These are phyloP conservation scores for Amylocystis lapponica DNA, from an alignment of 768 basidiomycete genomes.

Conservation along the genomic window DNA sequence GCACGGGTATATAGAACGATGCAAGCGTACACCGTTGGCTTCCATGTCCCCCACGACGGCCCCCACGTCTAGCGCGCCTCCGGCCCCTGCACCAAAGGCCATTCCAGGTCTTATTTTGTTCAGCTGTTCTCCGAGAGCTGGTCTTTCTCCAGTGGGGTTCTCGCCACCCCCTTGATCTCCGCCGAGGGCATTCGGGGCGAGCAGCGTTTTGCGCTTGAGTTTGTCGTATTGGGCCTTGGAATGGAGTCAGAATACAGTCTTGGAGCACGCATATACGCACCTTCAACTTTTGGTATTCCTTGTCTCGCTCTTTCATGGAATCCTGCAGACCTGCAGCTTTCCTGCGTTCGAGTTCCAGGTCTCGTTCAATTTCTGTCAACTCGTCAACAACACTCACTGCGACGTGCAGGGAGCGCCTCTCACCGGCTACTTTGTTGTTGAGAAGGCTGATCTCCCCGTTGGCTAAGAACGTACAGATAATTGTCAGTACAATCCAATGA, in stretches of 20 bases:
- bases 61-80: conserved; percentile 37
- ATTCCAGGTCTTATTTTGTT: conserved; percentile 17
- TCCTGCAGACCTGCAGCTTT: conserved; percentile 74
- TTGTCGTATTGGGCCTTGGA: conserved; percentile 81
- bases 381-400: conserved; percentile 35
- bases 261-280: conserved; percentile 27
- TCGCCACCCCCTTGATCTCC: conserved; percentile 8
- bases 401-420: conserved; percentile 4
- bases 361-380: conserved; percentile 68
- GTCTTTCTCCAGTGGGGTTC: conserved; percentile 4
- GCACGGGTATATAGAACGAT: too few species aligned
- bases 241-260: neutral
- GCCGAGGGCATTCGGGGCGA: conserved; percentile 38
- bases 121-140: conserved; percentile 5
- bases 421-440: conserved; percentile 63
- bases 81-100: conserved; percentile 20
- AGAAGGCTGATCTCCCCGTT: conserved; percentile 72
- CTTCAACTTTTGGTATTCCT: conserved; percentile 86
- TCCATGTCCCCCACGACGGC: conserved; percentile 64
- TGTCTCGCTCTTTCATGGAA: conserved; percentile 67
- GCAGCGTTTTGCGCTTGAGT: conserved; percentile 73
- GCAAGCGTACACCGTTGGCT: conserved; percentile 46
- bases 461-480: conserved; percentile 38
- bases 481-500: neutral
- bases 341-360: conserved; percentile 73